Evolutionary conservation across 306 rosid species (phyloP).

Genomic region (Lathyrus tuberosus): DNA sequence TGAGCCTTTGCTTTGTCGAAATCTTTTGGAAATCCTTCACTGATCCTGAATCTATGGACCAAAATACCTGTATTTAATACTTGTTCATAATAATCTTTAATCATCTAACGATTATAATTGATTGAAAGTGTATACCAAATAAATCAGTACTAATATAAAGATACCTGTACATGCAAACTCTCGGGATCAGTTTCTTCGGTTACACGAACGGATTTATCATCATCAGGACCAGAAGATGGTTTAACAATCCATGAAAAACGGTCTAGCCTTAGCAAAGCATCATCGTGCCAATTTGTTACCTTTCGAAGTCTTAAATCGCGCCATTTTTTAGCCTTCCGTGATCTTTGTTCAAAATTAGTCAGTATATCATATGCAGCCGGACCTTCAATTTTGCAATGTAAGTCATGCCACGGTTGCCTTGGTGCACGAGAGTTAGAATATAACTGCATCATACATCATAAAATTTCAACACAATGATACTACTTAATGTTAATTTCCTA

Average conservation of each 20-base stretch:
- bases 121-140: not conserved
- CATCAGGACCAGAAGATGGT: constrained; percentile 48
- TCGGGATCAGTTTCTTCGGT: constrained; percentile 57
- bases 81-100: constrained; percentile 25
- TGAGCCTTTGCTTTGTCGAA: constrained; percentile 60
- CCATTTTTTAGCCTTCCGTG: constrained; percentile 69
- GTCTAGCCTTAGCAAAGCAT: constrained; percentile 64
- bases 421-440: constrained; percentile 45
- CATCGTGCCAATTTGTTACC: constrained; percentile 64
- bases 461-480: constrained; percentile 30
- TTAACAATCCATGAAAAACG: constrained; percentile 67
- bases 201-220: constrained; percentile 49
- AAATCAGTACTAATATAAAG: not conserved
- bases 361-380: constrained; percentile 82
- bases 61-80: constrained; percentile 63
- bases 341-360: constrained; percentile 74
- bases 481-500: not conserved
- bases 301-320: constrained; percentile 63
- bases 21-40: constrained; percentile 79
- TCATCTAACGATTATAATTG: not conserved
- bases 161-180: constrained; percentile 74
- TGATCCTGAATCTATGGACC: constrained; percentile 83
- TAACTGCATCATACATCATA: constrained; percentile 42
- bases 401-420: constrained; percentile 69
- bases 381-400: constrained; percentile 72